Conservation (phyloP, 1,284 basidiomycete genomes). For the Earliella scabrosa region DNA sequence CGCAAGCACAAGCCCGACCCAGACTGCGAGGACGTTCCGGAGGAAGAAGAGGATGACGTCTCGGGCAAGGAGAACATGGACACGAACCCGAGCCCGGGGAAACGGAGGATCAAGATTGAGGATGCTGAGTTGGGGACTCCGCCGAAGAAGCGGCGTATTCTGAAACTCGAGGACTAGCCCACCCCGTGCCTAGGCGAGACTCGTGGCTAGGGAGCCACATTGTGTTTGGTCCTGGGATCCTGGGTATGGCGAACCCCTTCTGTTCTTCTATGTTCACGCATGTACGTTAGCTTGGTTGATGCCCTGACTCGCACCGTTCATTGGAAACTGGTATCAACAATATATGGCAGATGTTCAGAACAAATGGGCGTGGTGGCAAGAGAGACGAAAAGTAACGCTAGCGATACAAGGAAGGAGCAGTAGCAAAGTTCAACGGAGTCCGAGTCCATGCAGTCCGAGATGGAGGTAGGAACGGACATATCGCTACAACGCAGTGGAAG, state of each 20-base stretch:
- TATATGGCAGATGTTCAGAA: neutral
- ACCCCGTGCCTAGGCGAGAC: neutral
- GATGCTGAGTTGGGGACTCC: slow-evolving; percentile 19
- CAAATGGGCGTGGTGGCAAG: neutral
- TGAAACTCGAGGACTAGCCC: slow-evolving; percentile 15
- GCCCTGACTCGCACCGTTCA: neutral
- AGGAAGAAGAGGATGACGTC: slow-evolving; percentile 5
- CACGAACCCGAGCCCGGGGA: slow-evolving; percentile 4
- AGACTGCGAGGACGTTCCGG: slow-evolving; percentile 2
- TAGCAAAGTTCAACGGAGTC: slow-evolving; percentile 16
- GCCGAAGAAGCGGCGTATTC: slow-evolving; percentile 21
- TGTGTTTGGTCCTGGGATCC: no score
- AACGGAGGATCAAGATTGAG: slow-evolving; percentile 13
- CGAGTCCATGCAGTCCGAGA: neutral
- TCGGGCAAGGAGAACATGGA: slow-evolving; percentile 20
- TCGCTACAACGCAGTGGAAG: slow-evolving; percentile 15
- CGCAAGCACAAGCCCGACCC: slow-evolving; percentile 10
- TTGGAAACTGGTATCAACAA: no score
- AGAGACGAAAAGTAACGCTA: slow-evolving; percentile 1
- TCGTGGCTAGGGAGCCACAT: neutral
- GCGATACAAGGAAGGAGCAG: slow-evolving; percentile 13
- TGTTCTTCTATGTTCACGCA: neutral
- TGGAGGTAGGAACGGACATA: slow-evolving; percentile 5
- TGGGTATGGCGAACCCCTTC: neutral
- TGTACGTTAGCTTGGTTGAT: neutral